A percentile compares a stretch with the other conserved stretches of the same genome.
These are phyloP conservation scores for Trichophyton equinum DNA, from an alignment of 2,329 filamentous ascomycete genomes.

Conservation along the genomic window DNA sequence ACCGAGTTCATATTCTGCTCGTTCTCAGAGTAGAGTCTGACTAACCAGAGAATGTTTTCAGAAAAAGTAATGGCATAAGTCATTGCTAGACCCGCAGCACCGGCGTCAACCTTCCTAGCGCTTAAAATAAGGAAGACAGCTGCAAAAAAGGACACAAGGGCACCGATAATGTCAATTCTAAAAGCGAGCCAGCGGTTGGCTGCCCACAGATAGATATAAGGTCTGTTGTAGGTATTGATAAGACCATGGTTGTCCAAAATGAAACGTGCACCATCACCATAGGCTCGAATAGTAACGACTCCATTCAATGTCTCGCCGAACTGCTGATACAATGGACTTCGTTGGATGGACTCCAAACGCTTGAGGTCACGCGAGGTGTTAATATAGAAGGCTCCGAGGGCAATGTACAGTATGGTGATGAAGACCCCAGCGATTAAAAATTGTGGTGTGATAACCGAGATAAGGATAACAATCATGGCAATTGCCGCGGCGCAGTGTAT, in stretches of 20 bases:
- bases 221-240: slow-evolving; percentile 82
- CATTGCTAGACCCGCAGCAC: slow-evolving; percentile 82
- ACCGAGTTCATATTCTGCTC: slow-evolving; percentile 99
- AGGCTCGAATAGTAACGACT: slow-evolving; percentile 92
- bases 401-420: slow-evolving; percentile 70
- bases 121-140: slow-evolving; percentile 81
- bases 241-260: slow-evolving; percentile 78
- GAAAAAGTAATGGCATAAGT: slow-evolving; percentile 96
- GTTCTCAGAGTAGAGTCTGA: slow-evolving; percentile 83
- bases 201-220: slow-evolving; percentile 93
- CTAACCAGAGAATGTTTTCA: slow-evolving; percentile 92
- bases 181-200: slow-evolving; percentile 94
- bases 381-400: slow-evolving; percentile 79
- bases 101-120: slow-evolving; percentile 72
- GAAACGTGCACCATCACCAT: slow-evolving; percentile 86
- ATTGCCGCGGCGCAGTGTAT: slow-evolving; percentile 56
- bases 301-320: slow-evolving; percentile 92
- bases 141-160: slow-evolving; percentile 84
- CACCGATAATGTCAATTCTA: slow-evolving; percentile 78
- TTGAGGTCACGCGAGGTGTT: slow-evolving; percentile 90
- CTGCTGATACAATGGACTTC: slow-evolving; percentile 92
- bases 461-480: slow-evolving; percentile 74
- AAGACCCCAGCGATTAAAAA: slow-evolving; percentile 80
- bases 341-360: slow-evolving; percentile 81
- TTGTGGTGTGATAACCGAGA: slow-evolving; percentile 75